Evolutionary conservation across 2,329 filamentous ascomycete species (phyloP).

Genomic region (Xylaria sp.): DNA sequence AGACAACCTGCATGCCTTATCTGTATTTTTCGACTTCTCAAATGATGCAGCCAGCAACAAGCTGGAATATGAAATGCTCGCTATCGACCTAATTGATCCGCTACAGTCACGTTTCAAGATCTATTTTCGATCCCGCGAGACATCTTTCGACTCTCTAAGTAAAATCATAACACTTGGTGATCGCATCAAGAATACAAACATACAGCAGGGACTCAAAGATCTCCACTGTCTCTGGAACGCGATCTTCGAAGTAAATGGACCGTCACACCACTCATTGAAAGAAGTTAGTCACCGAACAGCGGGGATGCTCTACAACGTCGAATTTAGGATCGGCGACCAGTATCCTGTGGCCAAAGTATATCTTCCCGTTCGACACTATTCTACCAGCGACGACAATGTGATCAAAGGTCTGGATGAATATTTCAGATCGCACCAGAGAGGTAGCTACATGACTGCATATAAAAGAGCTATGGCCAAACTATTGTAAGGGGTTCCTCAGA

Average conservation of each 20-base stretch:
- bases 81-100: conserved; percentile 31
- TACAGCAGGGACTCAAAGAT: conserved; percentile 21
- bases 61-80: conserved; percentile 32
- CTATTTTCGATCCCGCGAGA: conserved; percentile 31
- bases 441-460: conserved; percentile 20
- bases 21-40: conserved; percentile 23
- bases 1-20: conserved; percentile 4
- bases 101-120: conserved; percentile 28
- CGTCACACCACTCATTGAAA: not conserved
- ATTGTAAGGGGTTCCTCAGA: conserved; percentile 20
- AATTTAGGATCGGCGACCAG: conserved; percentile 23
- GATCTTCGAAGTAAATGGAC: conserved; percentile 7
- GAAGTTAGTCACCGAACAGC: conserved; percentile 27
- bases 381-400: conserved; percentile 15
- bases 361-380: conserved; percentile 35
- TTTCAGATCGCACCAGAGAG: conserved; percentile 20
- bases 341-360: conserved; percentile 28
- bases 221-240: conserved; percentile 27
- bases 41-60: not conserved
- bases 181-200: not conserved
- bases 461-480: conserved; percentile 15
- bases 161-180: conserved; percentile 27
- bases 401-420: conserved; percentile 14
- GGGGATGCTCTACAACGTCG: conserved; percentile 34
- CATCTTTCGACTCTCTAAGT: conserved; percentile 9